Conservation (phyloP, 2,329 filamentous ascomycete genomes). For the Exophiala spinifera region DNA sequence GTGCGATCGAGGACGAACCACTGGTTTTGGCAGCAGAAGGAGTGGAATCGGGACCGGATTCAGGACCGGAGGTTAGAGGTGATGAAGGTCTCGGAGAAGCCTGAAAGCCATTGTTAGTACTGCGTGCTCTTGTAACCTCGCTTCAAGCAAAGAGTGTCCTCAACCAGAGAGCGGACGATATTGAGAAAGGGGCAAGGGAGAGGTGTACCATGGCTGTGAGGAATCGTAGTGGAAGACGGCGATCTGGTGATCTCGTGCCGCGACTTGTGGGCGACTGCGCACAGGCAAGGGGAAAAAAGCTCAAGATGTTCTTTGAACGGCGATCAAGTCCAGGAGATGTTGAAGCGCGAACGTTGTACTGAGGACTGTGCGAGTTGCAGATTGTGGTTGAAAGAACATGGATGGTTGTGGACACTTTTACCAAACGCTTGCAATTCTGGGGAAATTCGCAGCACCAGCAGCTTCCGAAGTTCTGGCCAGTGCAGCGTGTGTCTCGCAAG, state of each 20-base stretch:
- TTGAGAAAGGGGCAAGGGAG: background rate
- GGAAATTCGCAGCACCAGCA: constrained; percentile 8
- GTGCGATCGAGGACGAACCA: constrained; percentile 67
- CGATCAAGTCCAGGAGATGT: background rate
- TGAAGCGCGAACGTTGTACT: background rate
- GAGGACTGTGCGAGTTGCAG: background rate
- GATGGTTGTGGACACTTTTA: constrained; percentile 18
- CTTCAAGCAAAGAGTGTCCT: too few species aligned
- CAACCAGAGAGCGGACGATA: too few species aligned
- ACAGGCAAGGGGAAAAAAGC: background rate
- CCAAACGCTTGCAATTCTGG: constrained; percentile 10
- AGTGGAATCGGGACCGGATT: constrained; percentile 47
- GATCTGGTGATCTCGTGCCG: background rate
- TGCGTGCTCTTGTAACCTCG: too few species aligned
- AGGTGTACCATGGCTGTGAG: background rate
- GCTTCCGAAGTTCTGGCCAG: background rate
- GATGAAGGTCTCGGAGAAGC: constrained; percentile 35
- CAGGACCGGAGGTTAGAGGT: constrained; percentile 44
- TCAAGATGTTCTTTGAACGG: too few species aligned
- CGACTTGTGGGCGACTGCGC: background rate
- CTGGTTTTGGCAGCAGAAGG: constrained; percentile 53
- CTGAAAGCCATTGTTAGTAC: constrained; percentile 1
- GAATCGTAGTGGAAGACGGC: background rate
- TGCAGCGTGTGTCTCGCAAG: too few species aligned
- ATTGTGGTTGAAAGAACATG: background rate